Evolutionary conservation across 169 alveolate genomes (phyloP), one percentile per base, ranked within the genome.

Genomic region (Perkinsus olseni): DNA sequence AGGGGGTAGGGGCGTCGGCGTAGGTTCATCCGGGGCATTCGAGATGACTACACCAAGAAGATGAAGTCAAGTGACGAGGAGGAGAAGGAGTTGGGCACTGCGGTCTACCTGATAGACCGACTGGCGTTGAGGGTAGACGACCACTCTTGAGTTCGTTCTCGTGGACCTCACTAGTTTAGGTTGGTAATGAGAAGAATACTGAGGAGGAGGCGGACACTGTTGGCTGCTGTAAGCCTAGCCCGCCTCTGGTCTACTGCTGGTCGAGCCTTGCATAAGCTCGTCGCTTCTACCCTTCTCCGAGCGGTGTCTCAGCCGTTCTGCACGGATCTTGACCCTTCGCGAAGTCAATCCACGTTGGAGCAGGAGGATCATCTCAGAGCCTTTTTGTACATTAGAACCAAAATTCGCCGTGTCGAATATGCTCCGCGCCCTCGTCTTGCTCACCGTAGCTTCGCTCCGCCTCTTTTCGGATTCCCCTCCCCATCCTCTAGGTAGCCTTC

Each of bases 131-230:
- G 99, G 95, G 82, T 62, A 62, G 17, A 24, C 8, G 34, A 62
- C 4, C 8, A 28, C 37, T 62, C 62, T 6, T 45, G 24, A 45
- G 62, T n/a, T n/a, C n/a, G n/a, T n/a, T n/a, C n/a, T n/a, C n/a
- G n/a, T n/a, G n/a, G n/a, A n/a, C 31, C 0, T 13, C 82, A 0
- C 37, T 28, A 0, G 82, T 62, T 24, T 24, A 62, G 82, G 99
- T 99, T 4, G 99, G 99, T 50, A 99, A 99, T 74, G 99, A 99
- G 96, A 99, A 99, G 96, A 99, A 98, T 91, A 99, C 98, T 4
- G 99, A 99, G 91, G 99, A 98, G 93, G 99, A 99, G 96, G 99
- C 99, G 36, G 99, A 99, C 95, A 99, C 99, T 0, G 99, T 99
- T 48, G 99, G 99, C 51, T 99, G 99, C 96, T 99, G 99, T 62